Evolutionary conservation across 306 rosid genomes (phyloP).

Genomic region (Pyrus pyrifolia): DNA sequence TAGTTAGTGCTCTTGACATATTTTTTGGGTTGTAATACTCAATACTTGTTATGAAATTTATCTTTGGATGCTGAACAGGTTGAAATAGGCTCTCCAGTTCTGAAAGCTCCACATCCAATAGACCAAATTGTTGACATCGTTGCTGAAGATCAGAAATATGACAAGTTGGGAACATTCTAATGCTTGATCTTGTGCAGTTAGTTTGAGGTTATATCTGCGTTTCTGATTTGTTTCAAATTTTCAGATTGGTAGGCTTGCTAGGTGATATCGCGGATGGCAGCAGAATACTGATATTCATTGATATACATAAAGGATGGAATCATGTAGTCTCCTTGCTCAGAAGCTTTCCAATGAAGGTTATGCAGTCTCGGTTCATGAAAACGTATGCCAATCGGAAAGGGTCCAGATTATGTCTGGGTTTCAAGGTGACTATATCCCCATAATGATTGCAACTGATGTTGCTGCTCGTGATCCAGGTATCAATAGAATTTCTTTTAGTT

Average conservation of each 20-base stretch:
- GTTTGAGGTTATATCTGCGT: constrained; percentile 9
- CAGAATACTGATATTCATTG: constrained; percentile 92
- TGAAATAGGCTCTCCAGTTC: constrained; percentile 72
- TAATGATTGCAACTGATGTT: constrained; percentile 98
- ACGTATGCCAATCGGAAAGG: constrained; percentile 98
- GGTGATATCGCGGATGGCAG: constrained; percentile 98
- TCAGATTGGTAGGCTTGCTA: constrained; percentile 85
- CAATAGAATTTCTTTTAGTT: constrained; percentile 2
- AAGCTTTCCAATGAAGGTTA: constrained; percentile 98
- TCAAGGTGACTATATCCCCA: constrained; percentile 91
- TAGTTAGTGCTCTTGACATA: neutral
- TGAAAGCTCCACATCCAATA: constrained; percentile 91
- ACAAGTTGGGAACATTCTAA: constrained; percentile 48
- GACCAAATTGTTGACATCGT: constrained; percentile 85
- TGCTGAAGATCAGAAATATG: constrained; percentile 90
- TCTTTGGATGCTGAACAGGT: constrained; percentile 49
- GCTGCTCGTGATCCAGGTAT: constrained; percentile 96
- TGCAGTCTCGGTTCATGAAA: constrained; percentile 92
- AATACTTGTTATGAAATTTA: neutral
- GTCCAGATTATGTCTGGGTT: constrained; percentile 71
- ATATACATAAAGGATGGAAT: constrained; percentile 97
- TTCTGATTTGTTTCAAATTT: constrained; percentile 23
- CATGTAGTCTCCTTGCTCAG: constrained; percentile 28
- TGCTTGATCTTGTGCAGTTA: neutral
- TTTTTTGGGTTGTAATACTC: too few relatives aligned